These are phyloP conservation scores for Colletotrichum viniferum DNA, from an alignment of 2,329 filamentous ascomycete species.

Conservation along the genomic window DNA sequence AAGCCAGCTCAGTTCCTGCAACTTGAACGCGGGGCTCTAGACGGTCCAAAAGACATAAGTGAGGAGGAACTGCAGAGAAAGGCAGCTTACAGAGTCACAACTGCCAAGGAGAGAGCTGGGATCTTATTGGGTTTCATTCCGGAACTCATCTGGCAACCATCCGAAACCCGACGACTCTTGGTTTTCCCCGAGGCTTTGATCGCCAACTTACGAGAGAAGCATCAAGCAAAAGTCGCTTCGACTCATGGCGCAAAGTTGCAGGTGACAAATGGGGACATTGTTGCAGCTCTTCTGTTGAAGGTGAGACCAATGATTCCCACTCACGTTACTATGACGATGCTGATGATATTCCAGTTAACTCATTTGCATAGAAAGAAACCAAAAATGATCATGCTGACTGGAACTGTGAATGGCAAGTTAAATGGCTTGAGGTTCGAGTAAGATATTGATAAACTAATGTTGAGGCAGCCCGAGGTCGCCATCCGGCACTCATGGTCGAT, in stretches of 20 bases:
- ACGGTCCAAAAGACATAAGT: constrained; percentile 9
- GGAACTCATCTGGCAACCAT: constrained; percentile 9
- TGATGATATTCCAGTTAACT: not conserved
- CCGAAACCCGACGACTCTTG: not conserved
- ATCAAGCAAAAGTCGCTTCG: not conserved
- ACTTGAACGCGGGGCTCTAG: not conserved
- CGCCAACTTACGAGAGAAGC: not conserved
- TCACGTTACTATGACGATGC: not conserved
- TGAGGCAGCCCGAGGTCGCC: constrained; percentile 19
- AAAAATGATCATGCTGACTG: constrained; percentile 12
- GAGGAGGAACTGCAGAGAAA: not conserved
- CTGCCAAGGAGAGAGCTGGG: not conserved
- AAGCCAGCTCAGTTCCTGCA: constrained; percentile 20
- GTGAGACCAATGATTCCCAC: not conserved
- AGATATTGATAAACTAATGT: not conserved
- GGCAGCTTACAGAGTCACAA: not conserved
- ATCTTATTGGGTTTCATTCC: constrained; percentile 4
- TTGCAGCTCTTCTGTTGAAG: not conserved
- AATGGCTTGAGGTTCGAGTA: not conserved
- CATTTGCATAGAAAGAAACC: constrained; percentile 16
- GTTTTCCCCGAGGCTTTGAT: constrained; percentile 1
- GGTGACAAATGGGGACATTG: constrained; percentile 5
- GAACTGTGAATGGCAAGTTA: not conserved
- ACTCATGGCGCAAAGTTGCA: constrained; percentile 2
- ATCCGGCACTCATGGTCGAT: constrained; percentile 8